Percentiles rank a stretch among this genome's conserved stretches.
phyloP scores from a whole-genome alignment of 179 eudicot species.

The Kewa caespitosa region DNA sequence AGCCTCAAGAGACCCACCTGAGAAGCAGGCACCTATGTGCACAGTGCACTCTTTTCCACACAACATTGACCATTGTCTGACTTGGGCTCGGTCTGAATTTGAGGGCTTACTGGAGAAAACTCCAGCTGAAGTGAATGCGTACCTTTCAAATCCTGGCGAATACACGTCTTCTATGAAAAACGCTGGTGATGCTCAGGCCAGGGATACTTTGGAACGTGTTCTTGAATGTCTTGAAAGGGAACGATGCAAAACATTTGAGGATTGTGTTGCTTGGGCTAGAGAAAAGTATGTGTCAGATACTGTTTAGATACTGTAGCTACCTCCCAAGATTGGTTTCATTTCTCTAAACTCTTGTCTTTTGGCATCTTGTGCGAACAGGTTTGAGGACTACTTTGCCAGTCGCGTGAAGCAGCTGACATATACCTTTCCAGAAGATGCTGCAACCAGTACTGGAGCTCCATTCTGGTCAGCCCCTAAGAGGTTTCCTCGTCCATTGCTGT shows the following conservation, averaged over 20 bases:
- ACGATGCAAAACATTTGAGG: constrained; percentile 76
- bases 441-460: constrained; percentile 49
- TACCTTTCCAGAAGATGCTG: constrained; percentile 51
- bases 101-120: constrained; percentile 92
- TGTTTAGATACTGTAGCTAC: background rate
- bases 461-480: constrained; percentile 56
- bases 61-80: constrained; percentile 92
- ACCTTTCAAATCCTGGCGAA: constrained; percentile 65
- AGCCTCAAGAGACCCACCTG: constrained; percentile 97
- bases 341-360: constrained; percentile 6
- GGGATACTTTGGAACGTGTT: constrained; percentile 79
- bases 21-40: constrained; percentile 97
- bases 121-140: constrained; percentile 87
- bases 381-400: constrained; percentile 44
- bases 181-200: constrained; percentile 94
- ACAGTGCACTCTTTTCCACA: constrained; percentile 95
- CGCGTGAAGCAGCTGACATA: constrained; percentile 55
- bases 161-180: constrained; percentile 64
- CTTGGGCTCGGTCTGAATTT: constrained; percentile 94
- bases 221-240: constrained; percentile 86
- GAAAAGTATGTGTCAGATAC: constrained; percentile 45
- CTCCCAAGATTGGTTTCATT: background rate
- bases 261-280: constrained; percentile 85
- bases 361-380: constrained; percentile 32
- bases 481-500: constrained; percentile 55